Evolutionary conservation across 2,329 filamentous ascomycete genomes (phyloP), one percentile per base, ranked within the genome.

Genomic region (Cladobotryum mycophilum): DNA sequence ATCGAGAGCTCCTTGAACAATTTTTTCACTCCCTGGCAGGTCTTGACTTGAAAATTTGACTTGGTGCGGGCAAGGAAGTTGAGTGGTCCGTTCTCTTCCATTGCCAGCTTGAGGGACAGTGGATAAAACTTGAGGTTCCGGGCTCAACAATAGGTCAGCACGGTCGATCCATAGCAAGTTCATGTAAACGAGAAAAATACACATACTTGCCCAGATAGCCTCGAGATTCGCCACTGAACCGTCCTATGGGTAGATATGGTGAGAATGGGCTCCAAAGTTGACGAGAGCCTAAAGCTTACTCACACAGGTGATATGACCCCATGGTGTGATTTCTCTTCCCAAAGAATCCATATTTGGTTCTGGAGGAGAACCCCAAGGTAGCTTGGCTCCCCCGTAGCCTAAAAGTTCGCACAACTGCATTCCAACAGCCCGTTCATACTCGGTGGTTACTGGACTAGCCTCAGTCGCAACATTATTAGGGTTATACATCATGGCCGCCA

Each of bases 401-500:
- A 77, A 70, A 22, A 76, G 54, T 3, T 70, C 58, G 38, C 71
- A 75, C 12, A 76, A 60, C 48, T 77, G 69, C 49, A 73, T 57
- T 1, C 74, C 74, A 2, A 71, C 73, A 37, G 68, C 62, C 5
- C 71, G 66, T 53, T 77, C 74, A 4, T 69, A 65, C 3, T 72
- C 51, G 0, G 72, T 76, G 0, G 71, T 70, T 12, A 75, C 55
- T 1, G 74, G 74, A 40, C 71, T 75, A 1, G 68, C 72, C 51
- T 76, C 74, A 0, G 73, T 56, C 1, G 72, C 63, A 1, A 76
- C 69, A 36, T 76, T 76, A 60, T 76, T 77, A 0, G 73, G 72
- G 45, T 76, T 76, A 51, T 75, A 76, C 37, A n/a, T n/a, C n/a
- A 76, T 30, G 72, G 76, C 76, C 0, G 72, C 73, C 64, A 72